phyloP scores from a whole-genome alignment of 1,284 basidiomycete genomes.

The Coriolopsis trogii region DNA sequence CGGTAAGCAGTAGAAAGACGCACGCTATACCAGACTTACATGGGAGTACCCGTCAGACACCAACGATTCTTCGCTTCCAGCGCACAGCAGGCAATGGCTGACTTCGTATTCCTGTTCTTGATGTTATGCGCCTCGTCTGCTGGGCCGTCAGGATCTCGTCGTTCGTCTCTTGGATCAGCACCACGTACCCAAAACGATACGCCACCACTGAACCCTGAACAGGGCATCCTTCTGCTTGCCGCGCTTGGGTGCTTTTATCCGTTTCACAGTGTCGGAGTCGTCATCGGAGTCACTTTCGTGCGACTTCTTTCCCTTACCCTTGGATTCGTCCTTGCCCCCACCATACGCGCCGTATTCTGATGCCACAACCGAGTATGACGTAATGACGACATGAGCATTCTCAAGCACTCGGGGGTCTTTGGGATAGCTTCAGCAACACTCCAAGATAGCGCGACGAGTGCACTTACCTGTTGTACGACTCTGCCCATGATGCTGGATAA shows the following conservation, averaged over 20 bases:
- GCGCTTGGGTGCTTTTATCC: conserved; percentile 40
- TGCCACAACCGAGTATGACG: conserved; percentile 81
- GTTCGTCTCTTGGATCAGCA: background rate
- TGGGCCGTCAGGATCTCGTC: background rate
- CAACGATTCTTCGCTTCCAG: conserved; percentile 83
- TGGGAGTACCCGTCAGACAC: conserved; percentile 91
- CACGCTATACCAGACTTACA: conserved; percentile 50
- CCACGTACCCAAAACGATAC: conserved; percentile 82
- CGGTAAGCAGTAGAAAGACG: too few species aligned
- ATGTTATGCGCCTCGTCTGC: conserved; percentile 97
- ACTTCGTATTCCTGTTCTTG: conserved; percentile 89
- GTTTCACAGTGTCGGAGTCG: conserved; percentile 43
- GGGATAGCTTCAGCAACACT: background rate
- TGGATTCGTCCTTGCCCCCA: conserved; percentile 50
- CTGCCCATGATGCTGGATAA: conserved; percentile 84
- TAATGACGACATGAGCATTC: conserved; percentile 78
- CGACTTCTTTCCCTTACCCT: conserved; percentile 40
- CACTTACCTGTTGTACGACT: conserved; percentile 65
- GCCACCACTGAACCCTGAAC: conserved; percentile 83
- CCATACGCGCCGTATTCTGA: conserved; percentile 69
- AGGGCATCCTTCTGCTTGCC: conserved; percentile 65
- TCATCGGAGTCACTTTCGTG: conserved; percentile 31
- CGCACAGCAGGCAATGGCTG: conserved; percentile 80
- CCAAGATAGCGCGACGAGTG: too few species aligned
- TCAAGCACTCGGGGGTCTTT: conserved; percentile 64